Base-by-base conservation (phyloP, 768 basidiomycete genomes). In the Dictyophora rubrovolvata region DNA sequence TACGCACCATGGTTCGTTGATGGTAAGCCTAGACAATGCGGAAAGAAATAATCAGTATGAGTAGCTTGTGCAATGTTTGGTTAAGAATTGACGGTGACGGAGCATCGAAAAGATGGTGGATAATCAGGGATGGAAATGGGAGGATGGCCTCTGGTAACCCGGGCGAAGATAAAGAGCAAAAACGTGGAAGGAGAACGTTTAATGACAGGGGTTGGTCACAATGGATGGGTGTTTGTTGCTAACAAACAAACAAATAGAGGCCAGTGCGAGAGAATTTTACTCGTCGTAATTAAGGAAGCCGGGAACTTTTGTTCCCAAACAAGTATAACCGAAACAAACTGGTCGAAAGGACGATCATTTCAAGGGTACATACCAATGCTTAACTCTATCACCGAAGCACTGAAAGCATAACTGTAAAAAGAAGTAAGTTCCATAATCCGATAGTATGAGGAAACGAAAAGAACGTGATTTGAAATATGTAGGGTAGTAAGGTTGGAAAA, bases 1-100 rank as follows among this genome's bases (percentile, higher is more conserved):
- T 54, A 84, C 75, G 67, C 82, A 83, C 84, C 82, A 86, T 0
- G 85, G 85, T 72, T 90, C 86, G 68, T 89, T 88, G 70, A 87
- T 74, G 2, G 86, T 88, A 53, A 87, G 68, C 84, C 83, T 84
- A 56, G 54, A 55, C 42, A 42, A 55, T 21, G 50, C 50, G 18
- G 50, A 34, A 34, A 16, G 14, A 51, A 11, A 20, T 28, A 2
- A 22, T 34, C 14, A 34, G 33, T 16, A 51, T 7, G 14, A 34
- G 50, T 51, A 34, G 12, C 20, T 51, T 51, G 18, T 5, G 54
- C 2, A 10, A 55, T 36, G 20, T 21, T 48, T 22, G 16, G 42
- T 46, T 20, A 56, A 23, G 18, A 54, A 7, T 14, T 51, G 22
- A 51, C 14, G 50, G 14, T 22, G 21, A 22, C 18, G 50, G 7